Conservation (phyloP, 225 moss, liverwort and hornwort genomes). For the Lunularia cruciata region DNA sequence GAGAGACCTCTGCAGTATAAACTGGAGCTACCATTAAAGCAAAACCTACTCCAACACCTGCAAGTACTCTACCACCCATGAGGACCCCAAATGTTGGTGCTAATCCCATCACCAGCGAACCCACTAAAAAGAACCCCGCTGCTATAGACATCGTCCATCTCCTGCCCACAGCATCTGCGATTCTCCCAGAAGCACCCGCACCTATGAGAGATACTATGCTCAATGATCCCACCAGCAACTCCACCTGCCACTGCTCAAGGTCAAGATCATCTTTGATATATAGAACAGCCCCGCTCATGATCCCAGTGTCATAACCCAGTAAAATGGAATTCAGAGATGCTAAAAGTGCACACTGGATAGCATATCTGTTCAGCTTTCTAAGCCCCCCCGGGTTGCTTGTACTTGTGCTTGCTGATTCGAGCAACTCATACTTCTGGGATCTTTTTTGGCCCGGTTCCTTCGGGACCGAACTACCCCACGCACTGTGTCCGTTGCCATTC, state of each 20-base stretch:
- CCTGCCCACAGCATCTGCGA: constrained; percentile 83
- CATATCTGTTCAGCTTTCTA: constrained; percentile 47
- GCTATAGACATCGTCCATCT: constrained; percentile 92
- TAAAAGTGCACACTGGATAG: constrained; percentile 65
- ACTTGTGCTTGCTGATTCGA: constrained; percentile 18
- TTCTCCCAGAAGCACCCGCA: constrained; percentile 70
- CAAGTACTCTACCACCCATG: constrained; percentile 76
- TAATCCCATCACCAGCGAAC: constrained; percentile 72
- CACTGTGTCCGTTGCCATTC: constrained; percentile 20
- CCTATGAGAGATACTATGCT: constrained; percentile 83
- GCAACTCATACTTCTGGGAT: constrained; percentile 31
- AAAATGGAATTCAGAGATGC: constrained; percentile 85
- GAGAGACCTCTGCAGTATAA: constrained; percentile 88
- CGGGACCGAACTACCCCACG: constrained; percentile 26
- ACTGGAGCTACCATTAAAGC: constrained; percentile 97
- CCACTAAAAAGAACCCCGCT: constrained; percentile 70
- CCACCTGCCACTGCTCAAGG: constrained; percentile 75
- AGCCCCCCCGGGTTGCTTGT: neutral
- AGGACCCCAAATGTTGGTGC: constrained; percentile 70
- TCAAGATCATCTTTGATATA: constrained; percentile 79
- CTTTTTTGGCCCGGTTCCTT: constrained; percentile 19
- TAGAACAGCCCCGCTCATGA: constrained; percentile 87
- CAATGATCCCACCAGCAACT: constrained; percentile 75
- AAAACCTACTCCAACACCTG: constrained; percentile 94
- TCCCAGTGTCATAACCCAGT: constrained; percentile 87